Evolutionary conservation across 108 stramenopile genomes (phyloP).

Genomic region (Pseudonitzschia pungens): DNA sequence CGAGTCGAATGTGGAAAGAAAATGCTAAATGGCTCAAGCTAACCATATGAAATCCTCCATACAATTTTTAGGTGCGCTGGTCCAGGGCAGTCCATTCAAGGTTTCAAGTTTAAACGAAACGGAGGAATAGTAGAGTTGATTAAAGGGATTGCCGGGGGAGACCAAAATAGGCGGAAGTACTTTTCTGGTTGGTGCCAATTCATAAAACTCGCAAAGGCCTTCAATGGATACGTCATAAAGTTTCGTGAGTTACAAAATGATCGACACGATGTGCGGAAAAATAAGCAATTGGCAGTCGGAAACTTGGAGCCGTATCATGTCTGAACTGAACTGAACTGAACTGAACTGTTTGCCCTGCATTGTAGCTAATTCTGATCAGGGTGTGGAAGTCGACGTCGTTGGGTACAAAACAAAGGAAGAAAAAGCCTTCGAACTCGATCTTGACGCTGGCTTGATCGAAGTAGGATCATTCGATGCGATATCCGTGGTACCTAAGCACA

Average conservation of each 20-base stretch:
- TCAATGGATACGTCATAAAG: constrained; percentile 58
- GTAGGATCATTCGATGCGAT: constrained; percentile 64
- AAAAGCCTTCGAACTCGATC: constrained; percentile 40
- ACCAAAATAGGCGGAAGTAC: constrained; percentile 70
- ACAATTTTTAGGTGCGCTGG: constrained; percentile 28
- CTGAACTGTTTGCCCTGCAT: background rate
- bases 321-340: background rate
- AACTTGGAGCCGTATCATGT: background rate
- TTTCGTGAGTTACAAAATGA: constrained; percentile 26
- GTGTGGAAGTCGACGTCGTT: constrained; percentile 65
- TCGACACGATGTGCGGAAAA: background rate
- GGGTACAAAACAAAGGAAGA: constrained; percentile 40
- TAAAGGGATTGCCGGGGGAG: constrained; percentile 74
- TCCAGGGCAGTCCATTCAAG: constrained; percentile 56
- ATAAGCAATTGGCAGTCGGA: too few relatives aligned
- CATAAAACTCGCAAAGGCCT: constrained; percentile 58
- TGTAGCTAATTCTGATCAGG: constrained; percentile 47
- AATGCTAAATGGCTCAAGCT: background rate
- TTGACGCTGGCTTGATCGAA: constrained; percentile 57
- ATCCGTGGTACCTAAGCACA: constrained; percentile 55
- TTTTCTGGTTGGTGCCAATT: constrained; percentile 73
- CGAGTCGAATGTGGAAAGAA: background rate
- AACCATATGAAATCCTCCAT: background rate
- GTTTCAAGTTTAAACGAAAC: constrained; percentile 68
- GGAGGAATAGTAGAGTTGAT: constrained; percentile 62